These are phyloP conservation scores for Leccinum fuscescens DNA, from an alignment of 1,284 basidiomycete species.

Conservation along the genomic window DNA sequence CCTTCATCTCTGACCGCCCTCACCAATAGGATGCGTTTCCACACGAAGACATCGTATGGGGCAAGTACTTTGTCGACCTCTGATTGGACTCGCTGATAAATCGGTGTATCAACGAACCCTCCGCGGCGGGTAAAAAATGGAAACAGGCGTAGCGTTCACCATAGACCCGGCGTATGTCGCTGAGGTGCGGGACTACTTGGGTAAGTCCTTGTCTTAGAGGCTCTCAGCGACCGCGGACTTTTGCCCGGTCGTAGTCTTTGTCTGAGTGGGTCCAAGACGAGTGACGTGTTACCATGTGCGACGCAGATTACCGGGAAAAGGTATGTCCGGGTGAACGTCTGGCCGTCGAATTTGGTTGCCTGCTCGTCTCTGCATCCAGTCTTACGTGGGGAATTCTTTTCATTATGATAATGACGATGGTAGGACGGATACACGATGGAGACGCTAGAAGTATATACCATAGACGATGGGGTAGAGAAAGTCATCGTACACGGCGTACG, in stretches of 20 bases:
- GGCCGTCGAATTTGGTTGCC: not conserved
- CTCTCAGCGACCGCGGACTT: not conserved
- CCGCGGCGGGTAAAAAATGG: not conserved
- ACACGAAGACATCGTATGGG: conserved; percentile 82
- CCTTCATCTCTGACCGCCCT: not conserved
- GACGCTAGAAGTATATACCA: conserved; percentile 47
- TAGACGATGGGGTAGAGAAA: conserved; percentile 46
- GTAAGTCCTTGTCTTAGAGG: conserved; percentile 37
- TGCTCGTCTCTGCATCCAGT: not conserved
- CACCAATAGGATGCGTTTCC: conserved; percentile 68
- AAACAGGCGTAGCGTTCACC: conserved; percentile 72
- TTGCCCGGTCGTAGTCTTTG: not conserved
- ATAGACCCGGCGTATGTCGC: conserved; percentile 73
- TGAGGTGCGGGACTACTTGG: conserved; percentile 80
- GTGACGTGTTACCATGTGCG: not conserved
- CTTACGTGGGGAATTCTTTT: not conserved
- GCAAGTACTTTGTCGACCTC: conserved; percentile 35
- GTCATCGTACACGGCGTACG: conserved; percentile 43
- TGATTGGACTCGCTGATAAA: not conserved
- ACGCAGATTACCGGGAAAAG: conserved; percentile 77
- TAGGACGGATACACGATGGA: conserved; percentile 61
- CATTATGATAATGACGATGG: not conserved
- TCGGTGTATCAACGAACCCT: not conserved
- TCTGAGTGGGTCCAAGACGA: not conserved
- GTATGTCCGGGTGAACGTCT: conserved; percentile 34